phyloP scores from a whole-genome alignment of 371 early-diverging fungal genomes.

The Mucor indicus region DNA sequence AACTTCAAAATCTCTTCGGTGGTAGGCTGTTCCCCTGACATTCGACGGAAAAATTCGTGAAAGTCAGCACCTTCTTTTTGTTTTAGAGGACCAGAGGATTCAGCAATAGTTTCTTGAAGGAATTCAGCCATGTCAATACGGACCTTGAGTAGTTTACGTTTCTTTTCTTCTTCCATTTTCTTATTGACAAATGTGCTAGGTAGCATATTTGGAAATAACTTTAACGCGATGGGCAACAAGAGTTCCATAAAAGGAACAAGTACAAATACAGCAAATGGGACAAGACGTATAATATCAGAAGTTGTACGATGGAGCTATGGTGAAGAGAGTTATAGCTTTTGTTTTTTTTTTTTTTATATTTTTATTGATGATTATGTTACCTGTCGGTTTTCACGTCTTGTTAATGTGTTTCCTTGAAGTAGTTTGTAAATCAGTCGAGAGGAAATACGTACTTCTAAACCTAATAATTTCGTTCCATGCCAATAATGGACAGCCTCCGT shows the following conservation, averaged over 20 bases:
- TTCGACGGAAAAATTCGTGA: slow-evolving; percentile 75
- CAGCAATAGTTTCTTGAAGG: slow-evolving; percentile 89
- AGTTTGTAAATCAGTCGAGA: slow-evolving; percentile 74
- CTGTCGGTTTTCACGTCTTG: slow-evolving; percentile 88
- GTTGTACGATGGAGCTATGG: slow-evolving; percentile 74
- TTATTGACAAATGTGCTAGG: slow-evolving; percentile 93
- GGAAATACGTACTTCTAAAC: slow-evolving; percentile 84
- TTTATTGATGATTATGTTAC: no score
- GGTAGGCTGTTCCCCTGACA: slow-evolving; percentile 75
- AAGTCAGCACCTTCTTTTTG: no score
- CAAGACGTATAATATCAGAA: slow-evolving; percentile 79
- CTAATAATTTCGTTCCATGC: slow-evolving; percentile 91
- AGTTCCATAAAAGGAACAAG: slow-evolving; percentile 94
- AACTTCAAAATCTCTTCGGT: slow-evolving; percentile 79
- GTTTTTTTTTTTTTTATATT: slow-evolving; percentile 1
- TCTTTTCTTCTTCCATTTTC: slow-evolving; percentile 82
- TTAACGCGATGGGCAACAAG: slow-evolving; percentile 83
- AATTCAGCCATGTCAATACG: slow-evolving; percentile 89
- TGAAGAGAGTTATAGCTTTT: not conserved
- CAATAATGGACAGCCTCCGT: slow-evolving; percentile 89
- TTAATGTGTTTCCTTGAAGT: slow-evolving; percentile 70
- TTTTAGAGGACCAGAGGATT: no score
- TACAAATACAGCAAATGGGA: slow-evolving; percentile 91
- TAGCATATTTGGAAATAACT: slow-evolving; percentile 94
- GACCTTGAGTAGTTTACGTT: slow-evolving; percentile 79